phyloP scores from a whole-genome alignment of 2,329 filamentous ascomycete genomes.

The Calonectria ilicicola region DNA sequence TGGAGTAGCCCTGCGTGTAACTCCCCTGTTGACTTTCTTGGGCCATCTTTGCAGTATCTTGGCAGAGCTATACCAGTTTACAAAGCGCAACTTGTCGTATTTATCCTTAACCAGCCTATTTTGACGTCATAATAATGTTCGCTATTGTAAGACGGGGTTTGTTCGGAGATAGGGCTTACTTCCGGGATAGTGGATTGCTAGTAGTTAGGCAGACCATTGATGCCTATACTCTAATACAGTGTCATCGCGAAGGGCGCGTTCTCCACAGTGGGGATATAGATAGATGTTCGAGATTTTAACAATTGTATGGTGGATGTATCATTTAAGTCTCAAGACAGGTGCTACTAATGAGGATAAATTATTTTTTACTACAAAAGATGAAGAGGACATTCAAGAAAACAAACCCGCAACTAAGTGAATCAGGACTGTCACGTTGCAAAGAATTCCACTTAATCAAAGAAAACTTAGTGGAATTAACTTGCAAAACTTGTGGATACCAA shows the following conservation, averaged over 20 bases:
- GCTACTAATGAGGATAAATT: too few species aligned
- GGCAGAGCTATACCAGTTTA: neutral
- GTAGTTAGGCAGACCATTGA: neutral
- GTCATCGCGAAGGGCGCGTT: neutral
- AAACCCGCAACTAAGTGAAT: too few species aligned
- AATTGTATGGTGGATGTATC: too few species aligned
- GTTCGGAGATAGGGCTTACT: neutral
- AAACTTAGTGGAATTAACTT: too few species aligned
- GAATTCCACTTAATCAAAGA: too few species aligned
- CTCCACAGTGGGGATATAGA: too few species aligned
- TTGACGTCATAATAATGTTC: neutral
- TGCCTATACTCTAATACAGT: neutral
- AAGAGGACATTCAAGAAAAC: too few species aligned
- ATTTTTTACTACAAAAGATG: too few species aligned
- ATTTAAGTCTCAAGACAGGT: too few species aligned
- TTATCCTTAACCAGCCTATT: neutral
- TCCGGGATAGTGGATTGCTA: neutral
- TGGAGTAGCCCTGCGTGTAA: conserved; percentile 55
- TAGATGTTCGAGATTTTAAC: too few species aligned
- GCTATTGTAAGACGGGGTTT: neutral
- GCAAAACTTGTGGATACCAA: too few species aligned
- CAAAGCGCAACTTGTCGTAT: neutral
- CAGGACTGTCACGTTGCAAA: too few species aligned
- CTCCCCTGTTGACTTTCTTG: neutral
- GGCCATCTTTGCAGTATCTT: conserved; percentile 6